Conservation (phyloP, 306 rosid genomes). For the Trifolium dubium region DNA sequence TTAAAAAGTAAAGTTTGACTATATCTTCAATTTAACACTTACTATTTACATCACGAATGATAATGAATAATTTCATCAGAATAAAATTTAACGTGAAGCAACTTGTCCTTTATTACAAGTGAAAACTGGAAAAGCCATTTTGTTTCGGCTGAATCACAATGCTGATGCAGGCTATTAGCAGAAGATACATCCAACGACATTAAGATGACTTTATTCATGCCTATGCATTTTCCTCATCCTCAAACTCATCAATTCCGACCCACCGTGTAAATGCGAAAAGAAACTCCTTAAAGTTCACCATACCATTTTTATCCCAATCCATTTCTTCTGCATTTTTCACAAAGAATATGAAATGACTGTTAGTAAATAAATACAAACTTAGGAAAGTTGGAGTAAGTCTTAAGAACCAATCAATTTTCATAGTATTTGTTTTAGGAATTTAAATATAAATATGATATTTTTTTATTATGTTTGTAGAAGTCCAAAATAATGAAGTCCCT, state of each 20-base stretch:
- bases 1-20: slow-evolving; percentile 29
- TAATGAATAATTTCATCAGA: slow-evolving; percentile 33
- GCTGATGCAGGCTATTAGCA: slow-evolving; percentile 13
- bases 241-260: slow-evolving; percentile 93
- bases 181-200: neutral
- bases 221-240: slow-evolving; percentile 66
- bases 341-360: slow-evolving; percentile 3
- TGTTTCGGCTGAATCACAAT: slow-evolving; percentile 34
- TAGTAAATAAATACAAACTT: slow-evolving; percentile 10
- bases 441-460: too few relatives aligned
- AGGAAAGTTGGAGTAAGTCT: too few relatives aligned
- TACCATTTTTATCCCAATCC: slow-evolving; percentile 99
- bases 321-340: slow-evolving; percentile 77
- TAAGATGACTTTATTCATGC: slow-evolving; percentile 30
- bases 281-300: slow-evolving; percentile 96
- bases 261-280: slow-evolving; percentile 91
- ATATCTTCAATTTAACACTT: slow-evolving; percentile 36
- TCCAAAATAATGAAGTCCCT: too few relatives aligned
- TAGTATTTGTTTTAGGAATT: too few relatives aligned
- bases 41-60: slow-evolving; percentile 49
- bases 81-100: slow-evolving; percentile 40
- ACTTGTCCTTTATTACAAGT: slow-evolving; percentile 49
- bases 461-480: too few relatives aligned
- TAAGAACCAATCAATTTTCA: too few relatives aligned
- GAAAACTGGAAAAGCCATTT: slow-evolving; percentile 39